Base-by-base conservation (phyloP, 371 early-diverging fungal species). In the Massospora cicadina region DNA sequence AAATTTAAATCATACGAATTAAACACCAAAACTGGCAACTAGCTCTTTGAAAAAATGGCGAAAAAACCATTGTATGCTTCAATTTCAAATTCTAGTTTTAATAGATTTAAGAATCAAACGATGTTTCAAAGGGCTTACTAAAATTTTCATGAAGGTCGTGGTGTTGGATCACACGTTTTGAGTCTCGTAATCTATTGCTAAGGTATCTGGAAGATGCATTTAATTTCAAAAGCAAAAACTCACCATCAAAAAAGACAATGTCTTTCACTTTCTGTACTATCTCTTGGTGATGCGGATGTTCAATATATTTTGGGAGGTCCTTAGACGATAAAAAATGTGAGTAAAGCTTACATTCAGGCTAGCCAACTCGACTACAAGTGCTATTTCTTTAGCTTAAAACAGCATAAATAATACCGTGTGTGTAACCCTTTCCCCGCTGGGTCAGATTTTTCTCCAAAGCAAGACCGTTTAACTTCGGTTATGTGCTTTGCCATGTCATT, bases 121-220 rank as follows among this genome's bases (percentile, higher is more conserved):
- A n/a, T n/a, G n/a, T n/a, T n/a, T n/a, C n/a, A n/a, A n/a, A n/a
- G n/a, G n/a, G n/a, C n/a, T n/a, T n/a, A n/a, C n/a, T n/a, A n/a
- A n/a, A n/a, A n/a, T n/a, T n/a, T n/a, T n/a, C n/a, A n/a, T n/a
- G n/a, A n/a, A n/a, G n/a, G n/a, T n/a, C n/a, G n/a, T n/a, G n/a
- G n/a, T n/a, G n/a, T n/a, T n/a, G n/a, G n/a, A n/a, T n/a, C n/a
- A n/a, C n/a, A n/a, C n/a, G n/a, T n/a, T n/a, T n/a, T n/a, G n/a
- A 62, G 28, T 28, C 43, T 62, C 62, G 28, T 62, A 62, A 62
- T 62, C 62, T 12, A 62, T 23, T 25, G 62, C 62, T 10, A 62
- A 13, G 43, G 33, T 12, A 24, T 33, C 62, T 62, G 53, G 17
- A 28, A 60, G n/a, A n/a, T n/a, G n/a, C n/a, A n/a, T 17, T 60